Base-by-base conservation (phyloP, 331 rosid species). In the Acacia pycnantha region DNA sequence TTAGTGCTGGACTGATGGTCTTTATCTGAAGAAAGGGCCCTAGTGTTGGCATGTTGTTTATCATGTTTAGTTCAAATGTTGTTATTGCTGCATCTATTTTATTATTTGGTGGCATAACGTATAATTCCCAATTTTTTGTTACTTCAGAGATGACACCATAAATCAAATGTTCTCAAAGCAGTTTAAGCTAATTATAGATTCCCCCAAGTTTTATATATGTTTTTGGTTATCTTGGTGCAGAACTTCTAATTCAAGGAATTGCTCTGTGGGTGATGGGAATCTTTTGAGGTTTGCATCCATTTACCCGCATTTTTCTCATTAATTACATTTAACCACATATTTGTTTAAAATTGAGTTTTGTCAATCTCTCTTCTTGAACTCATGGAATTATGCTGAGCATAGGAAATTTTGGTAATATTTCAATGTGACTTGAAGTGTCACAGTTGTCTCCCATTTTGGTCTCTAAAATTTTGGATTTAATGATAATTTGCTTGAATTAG, bases 221-320 rank as follows among this genome's bases (percentile, higher is more conserved):
- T 83, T 64, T 71, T 56, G 6, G 4, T 70, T 85, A 44, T 86
- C 77, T 78, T 84, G 85, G 31, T 68, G 76, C 88, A 85, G 94
- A 82, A 82, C 90, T 73, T 83, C 83, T 76, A 65, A 48, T 77
- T 84, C 88, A 40, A 79, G 78, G 81, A 79, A 80, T 80, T 65
- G 69, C 80, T 58, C 86, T 66, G 79, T 78, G 44, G 84, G 68
- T 65, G 83, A 82, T 90, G 78, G 77, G 18, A 51, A 54, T 77
- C 82, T 71, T 0, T 76, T 40, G 77, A 92, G 99, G 99, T 95
- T 77, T 83, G 94, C 74, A 66, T 82, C 83, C 61, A 22, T 69
- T 78, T 19, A 24, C 69, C 43, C 44, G 65, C 33, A 44, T 74
- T 35, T 61, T 74, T 74, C 46, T 65, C 68, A 56, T 68, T 22